Base-by-base conservation (phyloP, 1,139 yeast genomes). In the Geotrichum australiense region DNA sequence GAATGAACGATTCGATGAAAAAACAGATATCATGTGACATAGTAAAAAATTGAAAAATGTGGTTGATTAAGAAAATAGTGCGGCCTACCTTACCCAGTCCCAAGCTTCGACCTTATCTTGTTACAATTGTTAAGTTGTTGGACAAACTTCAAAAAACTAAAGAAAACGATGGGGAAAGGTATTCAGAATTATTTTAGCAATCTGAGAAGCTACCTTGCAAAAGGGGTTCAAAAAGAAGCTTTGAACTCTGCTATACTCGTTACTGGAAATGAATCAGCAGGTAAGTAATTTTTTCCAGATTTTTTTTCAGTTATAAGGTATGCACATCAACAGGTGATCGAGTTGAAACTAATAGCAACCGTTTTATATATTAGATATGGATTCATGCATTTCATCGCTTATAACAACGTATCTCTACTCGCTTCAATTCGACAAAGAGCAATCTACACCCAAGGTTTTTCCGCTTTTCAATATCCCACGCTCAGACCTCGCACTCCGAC, bases 231-330 rank as follows among this genome's bases (percentile, higher is more conserved):
- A 5, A 42, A 28, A 15, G 30, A 26, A 4, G 23, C 41, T 5
- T 12, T 43, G 15, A 30, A 29, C 14, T 39, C 43, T 5, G 35
- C 42, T 1, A 43, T 55, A 16, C 52, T 85, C 32, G 94, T 84
- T 1, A 70, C 86, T 0, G 96, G 97, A 1, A 89, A 89, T 57
- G 94, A 86, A 56, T 76, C 94, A 1, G 76, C 78, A 4, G 71
- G 64, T 61, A 41, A 27, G 43, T n/a, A 42, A n/a, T n/a, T n/a
- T n/a, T n/a, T n/a, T n/a, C n/a, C n/a, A n/a, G n/a, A n/a, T n/a
- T n/a, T n/a, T n/a, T n/a, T n/a, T n/a, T n/a, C n/a, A n/a, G n/a
- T n/a, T n/a, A n/a, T n/a, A n/a, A n/a, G n/a, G n/a, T n/a, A n/a
- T n/a, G n/a, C n/a, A n/a, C n/a, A n/a, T n/a, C n/a, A n/a, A n/a